Conservation (phyloP, 1,139 yeast species). For the Pichia sp. region DNA sequence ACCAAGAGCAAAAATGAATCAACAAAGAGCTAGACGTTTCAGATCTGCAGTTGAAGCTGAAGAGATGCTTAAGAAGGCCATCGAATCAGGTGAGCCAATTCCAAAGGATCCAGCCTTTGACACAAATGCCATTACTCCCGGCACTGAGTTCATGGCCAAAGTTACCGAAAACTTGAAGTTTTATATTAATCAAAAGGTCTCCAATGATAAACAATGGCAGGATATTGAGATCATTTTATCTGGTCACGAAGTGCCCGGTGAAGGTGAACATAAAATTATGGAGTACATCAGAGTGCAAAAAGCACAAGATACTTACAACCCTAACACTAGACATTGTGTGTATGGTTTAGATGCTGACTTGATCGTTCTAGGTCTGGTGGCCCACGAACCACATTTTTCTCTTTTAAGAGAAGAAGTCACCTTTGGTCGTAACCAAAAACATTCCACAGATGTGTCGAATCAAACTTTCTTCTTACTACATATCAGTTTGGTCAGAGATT, state of each 20-base stretch:
- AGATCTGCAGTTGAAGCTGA: slow-evolving; percentile 95
- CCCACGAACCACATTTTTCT: slow-evolving; percentile 96
- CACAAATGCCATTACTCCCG: slow-evolving; percentile 94
- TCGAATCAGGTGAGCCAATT: slow-evolving; percentile 51
- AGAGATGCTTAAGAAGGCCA: slow-evolving; percentile 58
- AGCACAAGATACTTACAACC: slow-evolving; percentile 65
- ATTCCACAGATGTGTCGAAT: slow-evolving; percentile 56
- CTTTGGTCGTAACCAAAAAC: slow-evolving; percentile 51
- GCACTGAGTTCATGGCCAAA: slow-evolving; percentile 95
- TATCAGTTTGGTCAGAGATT: slow-evolving; percentile 82
- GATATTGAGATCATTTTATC: slow-evolving; percentile 75
- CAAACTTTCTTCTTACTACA: slow-evolving; percentile 83
- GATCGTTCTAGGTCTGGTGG: slow-evolving; percentile 91
- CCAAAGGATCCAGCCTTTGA: slow-evolving; percentile 81
- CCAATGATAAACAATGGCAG: slow-evolving; percentile 90
- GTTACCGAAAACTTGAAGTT: slow-evolving; percentile 79
- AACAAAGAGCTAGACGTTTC: slow-evolving; percentile 95
- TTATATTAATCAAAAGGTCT: slow-evolving; percentile 84
- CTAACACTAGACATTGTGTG: slow-evolving; percentile 89
- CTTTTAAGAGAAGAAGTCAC: slow-evolving; percentile 91
- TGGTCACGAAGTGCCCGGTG: slow-evolving; percentile 99
- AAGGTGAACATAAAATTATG: slow-evolving; percentile 99
- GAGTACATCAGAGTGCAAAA: slow-evolving; percentile 82
- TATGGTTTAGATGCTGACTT: slow-evolving; percentile 98
- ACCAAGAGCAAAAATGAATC: slow-evolving; percentile 99